phyloP scores from a whole-genome alignment of 1,284 basidiomycete species.

The Lentinus polychrous region DNA sequence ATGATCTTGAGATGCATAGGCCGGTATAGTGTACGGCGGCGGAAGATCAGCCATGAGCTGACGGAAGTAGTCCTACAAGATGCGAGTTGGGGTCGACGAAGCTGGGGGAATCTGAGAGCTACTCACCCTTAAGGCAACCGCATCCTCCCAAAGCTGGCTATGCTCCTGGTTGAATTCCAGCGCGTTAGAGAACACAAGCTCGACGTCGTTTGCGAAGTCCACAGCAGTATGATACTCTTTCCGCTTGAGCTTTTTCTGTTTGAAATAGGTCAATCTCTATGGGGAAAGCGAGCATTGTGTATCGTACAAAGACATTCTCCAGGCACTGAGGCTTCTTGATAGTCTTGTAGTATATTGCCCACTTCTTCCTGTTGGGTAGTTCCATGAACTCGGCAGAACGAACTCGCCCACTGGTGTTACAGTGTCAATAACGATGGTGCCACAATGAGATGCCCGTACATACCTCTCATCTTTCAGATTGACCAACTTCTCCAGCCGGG shows the following conservation, averaged over 20 bases:
- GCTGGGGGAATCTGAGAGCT: conserved; percentile 1
- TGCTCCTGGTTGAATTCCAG: conserved; percentile 75
- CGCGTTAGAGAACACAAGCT: conserved; percentile 90
- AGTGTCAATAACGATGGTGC: not conserved
- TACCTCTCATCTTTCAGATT: conserved; percentile 63
- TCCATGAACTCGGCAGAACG: conserved; percentile 78
- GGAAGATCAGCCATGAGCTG: conserved; percentile 72
- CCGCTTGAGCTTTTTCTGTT: conserved; percentile 67
- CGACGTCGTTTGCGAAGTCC: conserved; percentile 81
- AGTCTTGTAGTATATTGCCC: conserved; percentile 81
- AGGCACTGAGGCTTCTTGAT: conserved; percentile 83
- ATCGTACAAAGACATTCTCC: conserved; percentile 69
- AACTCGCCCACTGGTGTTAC: conserved; percentile 48
- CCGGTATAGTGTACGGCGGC: conserved; percentile 49
- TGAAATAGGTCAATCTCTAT: conserved; percentile 2
- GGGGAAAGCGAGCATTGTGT: not conserved
- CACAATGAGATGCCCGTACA: conserved; percentile 20
- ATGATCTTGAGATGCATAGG: conserved; percentile 42
- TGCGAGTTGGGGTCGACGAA: conserved; percentile 10
- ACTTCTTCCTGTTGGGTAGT: conserved; percentile 71
- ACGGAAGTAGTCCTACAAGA: conserved; percentile 56
- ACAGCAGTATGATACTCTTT: conserved; percentile 62
- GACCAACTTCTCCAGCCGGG: conserved; percentile 61
- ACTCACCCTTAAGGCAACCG: conserved; percentile 52
- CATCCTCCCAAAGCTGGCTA: conserved; percentile 73